A percentile compares a stretch with the other conserved stretches of the same genome.
Conservation (phyloP, 2,329 filamentous ascomycete genomes). For the Cladophialophora exuberans region DNA sequence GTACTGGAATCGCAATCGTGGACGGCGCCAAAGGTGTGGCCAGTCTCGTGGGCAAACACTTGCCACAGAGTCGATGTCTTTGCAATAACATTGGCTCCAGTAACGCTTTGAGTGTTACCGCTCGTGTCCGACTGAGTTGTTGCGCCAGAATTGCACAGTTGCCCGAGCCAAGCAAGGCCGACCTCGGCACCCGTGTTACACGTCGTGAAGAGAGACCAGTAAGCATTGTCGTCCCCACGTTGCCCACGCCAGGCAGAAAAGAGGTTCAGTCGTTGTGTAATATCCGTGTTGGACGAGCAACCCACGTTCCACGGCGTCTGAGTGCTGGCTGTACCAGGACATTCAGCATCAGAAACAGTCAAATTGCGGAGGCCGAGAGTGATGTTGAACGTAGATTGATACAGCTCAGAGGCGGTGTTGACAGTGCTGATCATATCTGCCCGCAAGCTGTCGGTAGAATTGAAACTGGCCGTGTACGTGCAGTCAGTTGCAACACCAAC, state of each 20-base stretch:
- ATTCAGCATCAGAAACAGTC: conserved; percentile 73
- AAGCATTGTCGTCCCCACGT: conserved; percentile 78
- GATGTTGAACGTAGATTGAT: conserved; percentile 92
- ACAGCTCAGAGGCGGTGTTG: conserved; percentile 83
- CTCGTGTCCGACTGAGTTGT: conserved; percentile 55
- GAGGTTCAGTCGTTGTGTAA: conserved; percentile 78
- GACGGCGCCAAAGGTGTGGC: conserved; percentile 93
- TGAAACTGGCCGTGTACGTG: conserved; percentile 76
- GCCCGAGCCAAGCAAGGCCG: conserved; percentile 89
- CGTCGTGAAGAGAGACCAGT: conserved; percentile 86
- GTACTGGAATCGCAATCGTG: conserved; percentile 80
- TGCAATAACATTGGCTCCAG: conserved; percentile 87
- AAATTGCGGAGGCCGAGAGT: conserved; percentile 87
- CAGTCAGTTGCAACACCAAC: conserved; percentile 94
- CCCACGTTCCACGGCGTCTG: conserved; percentile 81
- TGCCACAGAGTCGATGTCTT: conserved; percentile 87
- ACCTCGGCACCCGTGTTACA: conserved; percentile 84
- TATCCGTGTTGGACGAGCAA: conserved; percentile 65
- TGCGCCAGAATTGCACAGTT: conserved; percentile 71
- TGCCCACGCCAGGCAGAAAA: conserved; percentile 89
- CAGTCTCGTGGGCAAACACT: conserved; percentile 90
- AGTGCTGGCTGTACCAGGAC: conserved; percentile 68
- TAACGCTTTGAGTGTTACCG: conserved; percentile 68
- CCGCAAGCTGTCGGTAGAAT: conserved; percentile 65
- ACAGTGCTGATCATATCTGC: conserved; percentile 80